Evolutionary conservation across 129 eudicot species (phyloP), one percentile per base, ranked within the genome.

Genomic region (Arctium minus): DNA sequence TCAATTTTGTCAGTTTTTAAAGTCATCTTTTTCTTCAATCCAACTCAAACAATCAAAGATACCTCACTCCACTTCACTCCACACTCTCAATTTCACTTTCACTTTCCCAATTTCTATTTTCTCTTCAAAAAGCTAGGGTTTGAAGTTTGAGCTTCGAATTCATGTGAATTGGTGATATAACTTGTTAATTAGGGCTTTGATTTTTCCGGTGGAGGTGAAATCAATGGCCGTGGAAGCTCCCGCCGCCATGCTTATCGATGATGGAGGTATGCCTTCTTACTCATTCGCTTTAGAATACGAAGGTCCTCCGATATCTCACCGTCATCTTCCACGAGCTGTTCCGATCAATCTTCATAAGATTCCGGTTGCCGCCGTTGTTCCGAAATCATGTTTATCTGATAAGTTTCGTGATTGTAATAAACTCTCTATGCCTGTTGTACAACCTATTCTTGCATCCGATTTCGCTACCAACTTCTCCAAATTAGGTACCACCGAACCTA

Each of bases 251-350:
- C 18, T 12, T 12, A 50, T 50, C 62, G 62, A 50, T 7, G 68
- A 60, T 30, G 89, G 83, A 3, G 90, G 79, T 39, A 83, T 80
- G 2, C 88, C 90, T 1, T 94, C 90, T 1, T 94, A 92, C 85
- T 86, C 93, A 29, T 91, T 93, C 72, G 98, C 99, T 30, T 22
- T 85, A 79, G 99, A 96, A 87, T 96, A 96, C 77, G 84, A 85
- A 79, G 99, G 98, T 30, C 99, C 99, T 27, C 97, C 98, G 8
- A 88, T 93, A 48, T 72, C 88, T 32, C 88, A 76, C 10, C 89
- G 77, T 7, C 89, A 84, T 38, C 93, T 96, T 77, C 99, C 99
- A 0, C 85, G 91, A 76, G 99, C 99, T 22, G 72, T 90, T 74
- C 99, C 99, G 1, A 96, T 96, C 73, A 83, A 89, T 69, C 89